Conservation (phyloP, 805 yeast genomes). For the Suhomyces sp. region DNA sequence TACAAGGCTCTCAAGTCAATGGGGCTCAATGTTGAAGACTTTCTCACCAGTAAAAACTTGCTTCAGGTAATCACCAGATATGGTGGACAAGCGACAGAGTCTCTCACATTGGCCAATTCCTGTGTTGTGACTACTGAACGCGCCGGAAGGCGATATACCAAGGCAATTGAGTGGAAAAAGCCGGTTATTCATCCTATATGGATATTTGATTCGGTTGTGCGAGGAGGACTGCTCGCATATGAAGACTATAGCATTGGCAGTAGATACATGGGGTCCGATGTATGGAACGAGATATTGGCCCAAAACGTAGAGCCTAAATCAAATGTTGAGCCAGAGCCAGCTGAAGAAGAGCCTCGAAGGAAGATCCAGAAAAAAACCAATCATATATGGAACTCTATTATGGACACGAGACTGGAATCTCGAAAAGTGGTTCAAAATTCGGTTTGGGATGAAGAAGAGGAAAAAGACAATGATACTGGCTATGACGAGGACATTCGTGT, state of each 20-base stretch:
- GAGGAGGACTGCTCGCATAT: slow-evolving; percentile 43
- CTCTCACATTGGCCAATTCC: slow-evolving; percentile 43
- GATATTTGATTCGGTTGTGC: slow-evolving; percentile 43
- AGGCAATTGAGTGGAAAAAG: slow-evolving; percentile 51
- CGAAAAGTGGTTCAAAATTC: slow-evolving; percentile 15
- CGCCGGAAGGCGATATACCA: slow-evolving; percentile 50
- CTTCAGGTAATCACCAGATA: slow-evolving; percentile 32
- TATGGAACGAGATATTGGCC: slow-evolving; percentile 31
- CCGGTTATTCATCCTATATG: slow-evolving; percentile 52
- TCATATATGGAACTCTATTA: slow-evolving; percentile 43
- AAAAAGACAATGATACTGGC: slow-evolving; percentile 9
- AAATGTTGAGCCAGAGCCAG: slow-evolving; percentile 1
- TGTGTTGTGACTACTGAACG: slow-evolving; percentile 50
- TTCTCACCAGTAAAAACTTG: slow-evolving; percentile 29
- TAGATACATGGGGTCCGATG: slow-evolving; percentile 26
- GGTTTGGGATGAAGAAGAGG: slow-evolving; percentile 25
- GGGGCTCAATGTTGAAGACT: slow-evolving; percentile 11
- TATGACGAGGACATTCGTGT: slow-evolving; percentile 1
- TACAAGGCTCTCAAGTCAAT: slow-evolving; percentile 10
- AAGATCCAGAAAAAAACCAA: slow-evolving; percentile 23
- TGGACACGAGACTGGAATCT: slow-evolving; percentile 22
- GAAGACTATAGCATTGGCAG: slow-evolving; percentile 31
- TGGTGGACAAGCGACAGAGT: slow-evolving; percentile 52
- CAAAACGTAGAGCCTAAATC: neutral
- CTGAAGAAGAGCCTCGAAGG: slow-evolving; percentile 6